Conservation (phyloP, 1,284 basidiomycete species). For the Phylloporus sp. region DNA sequence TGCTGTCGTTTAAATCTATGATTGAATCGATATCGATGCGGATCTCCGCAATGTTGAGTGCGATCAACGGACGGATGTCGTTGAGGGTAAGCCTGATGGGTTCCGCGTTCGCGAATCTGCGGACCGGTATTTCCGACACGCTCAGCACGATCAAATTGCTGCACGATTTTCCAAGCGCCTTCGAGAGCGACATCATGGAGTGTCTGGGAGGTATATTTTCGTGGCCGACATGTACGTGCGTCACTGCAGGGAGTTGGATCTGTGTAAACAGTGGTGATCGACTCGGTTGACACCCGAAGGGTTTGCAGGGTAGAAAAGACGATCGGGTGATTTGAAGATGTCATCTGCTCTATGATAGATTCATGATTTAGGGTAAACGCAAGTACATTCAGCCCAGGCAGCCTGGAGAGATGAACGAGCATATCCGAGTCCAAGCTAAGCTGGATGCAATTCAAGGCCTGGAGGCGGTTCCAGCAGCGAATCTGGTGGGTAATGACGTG, state of each 20-base stretch:
- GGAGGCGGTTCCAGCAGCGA: constrained; percentile 6
- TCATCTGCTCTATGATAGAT: not conserved
- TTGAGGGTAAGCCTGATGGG: too few species aligned
- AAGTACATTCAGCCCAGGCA: constrained; percentile 2
- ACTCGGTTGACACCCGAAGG: not conserved
- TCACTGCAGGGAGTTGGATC: not conserved
- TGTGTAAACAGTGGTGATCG: not conserved
- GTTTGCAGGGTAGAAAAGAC: not conserved
- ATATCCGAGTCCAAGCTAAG: not conserved
- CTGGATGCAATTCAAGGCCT: not conserved
- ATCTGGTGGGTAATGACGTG: not conserved
- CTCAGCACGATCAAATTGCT: not conserved
- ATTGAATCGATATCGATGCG: not conserved
- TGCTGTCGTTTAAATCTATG: constrained; percentile 1
- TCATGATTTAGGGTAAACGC: constrained; percentile 1
- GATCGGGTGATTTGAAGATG: not conserved
- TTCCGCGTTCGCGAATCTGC: too few species aligned
- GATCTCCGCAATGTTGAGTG: not conserved
- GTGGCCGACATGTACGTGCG: not conserved
- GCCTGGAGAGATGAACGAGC: not conserved
- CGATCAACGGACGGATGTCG: not conserved
- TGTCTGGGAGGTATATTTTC: not conserved
- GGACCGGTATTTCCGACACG: not conserved
- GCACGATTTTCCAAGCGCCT: not conserved
- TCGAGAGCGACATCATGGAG: not conserved